Evolutionary conservation across 129 eudicot species (phyloP), one percentile per base, ranked within the genome.

Genomic region (Lactuca sativa): DNA sequence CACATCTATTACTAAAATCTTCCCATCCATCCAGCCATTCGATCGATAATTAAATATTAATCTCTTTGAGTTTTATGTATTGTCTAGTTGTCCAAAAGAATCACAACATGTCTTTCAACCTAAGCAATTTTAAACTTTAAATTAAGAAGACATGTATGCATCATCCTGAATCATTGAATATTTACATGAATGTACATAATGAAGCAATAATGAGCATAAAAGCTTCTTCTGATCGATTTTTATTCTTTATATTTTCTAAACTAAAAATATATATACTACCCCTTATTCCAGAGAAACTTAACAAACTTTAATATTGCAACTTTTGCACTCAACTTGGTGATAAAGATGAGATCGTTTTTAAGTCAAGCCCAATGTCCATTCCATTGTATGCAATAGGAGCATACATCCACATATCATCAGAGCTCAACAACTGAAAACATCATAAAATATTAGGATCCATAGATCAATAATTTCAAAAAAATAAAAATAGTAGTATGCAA

Each of bases 331-430:
- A 74, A 78, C 83, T 82, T 44, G 88, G 86, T 55, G 74, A 56
- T 52, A 84, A 88, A 49, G 74, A 56, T 49, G 76, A 62, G 59
- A 78, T 74, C 43, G 74, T 74, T 37, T 72, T 82, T 21, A 78
- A 33, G 61, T 82, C 88, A 66, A 90, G 82, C 52, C 95, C 96
- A 38, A 90, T 64, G 64, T 84, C 86, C 95, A 90, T 86, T 44
- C 95, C 96, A 64, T 90, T 82, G 82, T 84, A 86, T 58, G 96
- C 96, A 47, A 89, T 73, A 9, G 96, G 96, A 64, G 96, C 92
- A 72, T 89, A 89, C 96, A 86, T 89, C 92, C 96, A 89, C 44
- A 75, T 55, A 56, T 86, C 96, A 69, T 89, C 89, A 41, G 96
- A 89, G 81, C 96, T 86, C 83, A 89, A 72, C 3, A 89, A 74